phyloP scores from a whole-genome alignment of 2,329 filamentous ascomycete species.

The Penicillium verrucosum region DNA sequence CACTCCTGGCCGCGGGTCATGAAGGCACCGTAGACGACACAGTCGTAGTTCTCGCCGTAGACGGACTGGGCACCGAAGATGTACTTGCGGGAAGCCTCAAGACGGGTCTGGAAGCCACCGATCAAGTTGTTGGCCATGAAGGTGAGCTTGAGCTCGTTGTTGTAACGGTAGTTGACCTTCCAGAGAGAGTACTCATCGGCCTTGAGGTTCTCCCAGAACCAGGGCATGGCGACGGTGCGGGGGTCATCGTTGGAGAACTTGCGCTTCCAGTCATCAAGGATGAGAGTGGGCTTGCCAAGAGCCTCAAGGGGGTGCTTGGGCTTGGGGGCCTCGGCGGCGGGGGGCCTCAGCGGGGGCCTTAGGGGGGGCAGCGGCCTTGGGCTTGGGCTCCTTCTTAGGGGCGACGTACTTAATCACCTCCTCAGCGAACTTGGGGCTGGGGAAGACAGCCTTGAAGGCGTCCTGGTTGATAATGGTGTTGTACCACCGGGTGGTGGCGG shows the following conservation, averaged over 20 bases:
- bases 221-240: slow-evolving; percentile 76
- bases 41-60: slow-evolving; percentile 84
- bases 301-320: slow-evolving; percentile 92
- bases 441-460: slow-evolving; percentile 77
- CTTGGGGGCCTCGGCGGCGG: slow-evolving; percentile 69
- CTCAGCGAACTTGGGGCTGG: slow-evolving; percentile 74
- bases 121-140: slow-evolving; percentile 99
- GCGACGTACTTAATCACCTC: slow-evolving; percentile 69
- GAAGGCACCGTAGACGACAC: slow-evolving; percentile 88
- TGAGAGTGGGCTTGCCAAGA: slow-evolving; percentile 73
- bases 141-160: slow-evolving; percentile 90
- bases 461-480: slow-evolving; percentile 90
- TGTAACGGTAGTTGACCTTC: slow-evolving; percentile 97
- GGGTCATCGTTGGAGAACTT: slow-evolving; percentile 97
- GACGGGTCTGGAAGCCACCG: slow-evolving; percentile 93
- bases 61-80: slow-evolving; percentile 89
- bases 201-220: slow-evolving; percentile 97
- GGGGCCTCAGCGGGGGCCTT: slow-evolving; percentile 50
- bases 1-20: slow-evolving; percentile 76
- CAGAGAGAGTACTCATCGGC: slow-evolving; percentile 95
- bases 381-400: slow-evolving; percentile 67
- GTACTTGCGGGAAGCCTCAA: slow-evolving; percentile 97
- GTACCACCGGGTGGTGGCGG: slow-evolving; percentile 89
- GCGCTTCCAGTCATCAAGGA: slow-evolving; percentile 97
- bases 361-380: slow-evolving; percentile 59